Conservation (phyloP, 148 eudicot species). For the Simmondsia chinensis region DNA sequence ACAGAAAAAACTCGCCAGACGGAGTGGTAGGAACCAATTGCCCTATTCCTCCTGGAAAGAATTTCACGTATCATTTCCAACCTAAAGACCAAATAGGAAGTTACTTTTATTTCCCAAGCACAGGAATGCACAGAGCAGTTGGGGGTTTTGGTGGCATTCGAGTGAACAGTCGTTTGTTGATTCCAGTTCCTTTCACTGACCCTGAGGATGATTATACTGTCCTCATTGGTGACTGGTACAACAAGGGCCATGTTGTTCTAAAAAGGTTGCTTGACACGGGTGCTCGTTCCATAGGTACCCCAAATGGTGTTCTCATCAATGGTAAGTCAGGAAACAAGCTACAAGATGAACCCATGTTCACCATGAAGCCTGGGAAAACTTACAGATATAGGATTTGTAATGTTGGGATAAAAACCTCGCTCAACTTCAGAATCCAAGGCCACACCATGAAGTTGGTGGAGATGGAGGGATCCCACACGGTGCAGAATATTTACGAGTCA, state of each 20-base stretch:
- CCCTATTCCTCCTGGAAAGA: conserved; percentile 46
- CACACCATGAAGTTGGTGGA: conserved; percentile 55
- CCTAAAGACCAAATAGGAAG: conserved; percentile 66
- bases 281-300: conserved; percentile 35
- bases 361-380: conserved; percentile 42
- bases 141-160: conserved; percentile 50
- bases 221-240: conserved; percentile 61
- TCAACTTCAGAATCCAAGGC: conserved; percentile 49
- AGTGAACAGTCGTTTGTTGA: conserved; percentile 35
- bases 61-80: conserved; percentile 57
- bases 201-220: conserved; percentile 55
- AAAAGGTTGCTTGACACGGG: conserved; percentile 37
- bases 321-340: conserved; percentile 34
- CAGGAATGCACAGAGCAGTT: conserved; percentile 30
- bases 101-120: conserved; percentile 43
- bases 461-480: conserved; percentile 58
- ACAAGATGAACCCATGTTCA: conserved; percentile 17
- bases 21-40: conserved; percentile 51
- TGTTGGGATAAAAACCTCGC: conserved; percentile 43
- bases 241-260: conserved; percentile 29
- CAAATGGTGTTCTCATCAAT: conserved; percentile 52
- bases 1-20: conserved; percentile 62
- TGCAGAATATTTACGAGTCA: conserved; percentile 45
- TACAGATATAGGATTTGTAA: conserved; percentile 65
- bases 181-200: conserved; percentile 44